These are phyloP conservation scores for Fusarium drepaniforme DNA, from an alignment of 2,329 filamentous ascomycete species.

Conservation along the genomic window DNA sequence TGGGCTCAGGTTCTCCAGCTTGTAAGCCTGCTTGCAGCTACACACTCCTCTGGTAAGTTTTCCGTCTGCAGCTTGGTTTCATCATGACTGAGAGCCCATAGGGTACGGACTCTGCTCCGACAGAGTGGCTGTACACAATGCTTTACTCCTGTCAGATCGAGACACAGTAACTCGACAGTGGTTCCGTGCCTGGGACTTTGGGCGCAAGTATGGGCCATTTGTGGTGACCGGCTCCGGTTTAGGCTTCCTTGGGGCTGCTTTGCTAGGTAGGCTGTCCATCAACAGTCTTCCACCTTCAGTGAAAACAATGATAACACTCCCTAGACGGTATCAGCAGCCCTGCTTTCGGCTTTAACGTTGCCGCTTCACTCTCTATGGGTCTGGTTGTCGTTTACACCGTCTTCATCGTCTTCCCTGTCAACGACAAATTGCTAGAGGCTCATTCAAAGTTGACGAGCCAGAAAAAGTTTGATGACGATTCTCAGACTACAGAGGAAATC, in stretches of 20 bases:
- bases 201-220: conserved; percentile 6
- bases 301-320: neutral
- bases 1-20: neutral
- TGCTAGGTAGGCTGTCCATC: neutral
- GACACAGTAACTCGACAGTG: neutral
- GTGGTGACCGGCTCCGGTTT: neutral
- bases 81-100: neutral
- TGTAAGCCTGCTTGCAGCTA: neutral
- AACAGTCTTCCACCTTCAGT: neutral
- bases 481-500: neutral
- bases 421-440: neutral
- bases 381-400: neutral
- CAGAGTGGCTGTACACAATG: conserved; percentile 6
- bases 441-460: neutral
- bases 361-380: neutral
- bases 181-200: conserved; percentile 5
- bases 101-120: conserved; percentile 6
- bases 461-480: neutral
- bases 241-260: neutral
- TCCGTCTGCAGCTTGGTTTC: neutral
- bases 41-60: neutral
- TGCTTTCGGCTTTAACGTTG: neutral
- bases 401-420: conserved; percentile 1
- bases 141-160: neutral
- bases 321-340: neutral